Evolutionary conservation across 441 rosid species (phyloP), one percentile per base, ranked within the genome.

Genomic region (Pelargonium fulgidum): DNA sequence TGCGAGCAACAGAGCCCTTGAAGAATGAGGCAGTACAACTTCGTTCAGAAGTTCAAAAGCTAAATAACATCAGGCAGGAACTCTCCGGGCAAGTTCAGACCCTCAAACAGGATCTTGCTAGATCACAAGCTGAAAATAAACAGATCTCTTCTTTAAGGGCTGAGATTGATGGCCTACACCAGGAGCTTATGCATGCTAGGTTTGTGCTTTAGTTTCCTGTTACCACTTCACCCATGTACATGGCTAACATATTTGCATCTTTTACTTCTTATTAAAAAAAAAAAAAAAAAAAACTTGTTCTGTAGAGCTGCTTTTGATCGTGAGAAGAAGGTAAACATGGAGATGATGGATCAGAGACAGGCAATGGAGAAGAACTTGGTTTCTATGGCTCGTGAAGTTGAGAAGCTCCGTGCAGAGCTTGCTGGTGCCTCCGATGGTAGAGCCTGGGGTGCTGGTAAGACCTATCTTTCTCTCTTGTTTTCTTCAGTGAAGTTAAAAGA

Each of bases 371-470:
- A 87, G 84, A 89, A 82, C 77, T 72, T 92, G 90, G 86, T 92
- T 77, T 87, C 96, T 63, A 89, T 94, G 99, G 98, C 99, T 11
- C 96, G 97, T n/a, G 99, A 94, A 80, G 94, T 94, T 75, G 99
- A 94, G 78, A 92, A 87, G 82, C 84, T 92, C 65, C 87, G 93
- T 13, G 97, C 97, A 64, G 98, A 90, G 75, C 87, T 86, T 66
- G 74, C 90, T 16, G 82, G 77, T 71, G 72, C 80, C 72, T 29
- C 36, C 36, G 91, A 87, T 81, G 75, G 81, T 75, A 88, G 94
- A 76, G 74, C 89, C 16, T 87, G 92, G 96, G 84, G 76, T 74
- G 79, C 84, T 75, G 92, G 97, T 95, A 86, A 68, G 58, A 16
- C 17, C 58, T 50, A 50, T 12, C 58, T 10, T 4, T 65, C 54